Percentiles rank a stretch among this genome's conserved stretches.
phyloP scores from a whole-genome alignment of 2,329 filamentous ascomycete species.

The Fusarium duplospermum region DNA sequence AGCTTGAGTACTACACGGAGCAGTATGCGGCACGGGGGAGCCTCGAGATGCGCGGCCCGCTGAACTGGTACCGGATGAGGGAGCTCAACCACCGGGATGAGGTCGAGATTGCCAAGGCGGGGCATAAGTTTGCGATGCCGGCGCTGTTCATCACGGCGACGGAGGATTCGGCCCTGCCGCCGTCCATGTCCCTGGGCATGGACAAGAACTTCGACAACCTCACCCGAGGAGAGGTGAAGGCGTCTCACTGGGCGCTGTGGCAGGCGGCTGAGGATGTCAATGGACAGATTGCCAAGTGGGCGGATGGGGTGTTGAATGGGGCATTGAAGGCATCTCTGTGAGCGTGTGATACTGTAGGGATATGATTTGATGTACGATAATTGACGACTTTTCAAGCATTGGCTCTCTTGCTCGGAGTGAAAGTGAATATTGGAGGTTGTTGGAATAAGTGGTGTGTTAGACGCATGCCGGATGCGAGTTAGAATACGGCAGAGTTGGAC shows the following conservation, averaged over 20 bases:
- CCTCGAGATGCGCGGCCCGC: slow-evolving; percentile 77
- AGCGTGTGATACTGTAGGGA: background rate
- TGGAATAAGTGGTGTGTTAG: background rate
- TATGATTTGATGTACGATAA: background rate
- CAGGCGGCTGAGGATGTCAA: slow-evolving; percentile 80
- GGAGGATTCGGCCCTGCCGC: slow-evolving; percentile 78
- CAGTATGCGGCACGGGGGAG: slow-evolving; percentile 71
- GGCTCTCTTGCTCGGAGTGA: background rate
- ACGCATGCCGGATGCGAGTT: slow-evolving; percentile 3
- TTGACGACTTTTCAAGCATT: background rate
- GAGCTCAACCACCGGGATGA: slow-evolving; percentile 84
- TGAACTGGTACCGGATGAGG: slow-evolving; percentile 89
- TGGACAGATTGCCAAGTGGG: slow-evolving; percentile 72
- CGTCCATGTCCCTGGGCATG: slow-evolving; percentile 79
- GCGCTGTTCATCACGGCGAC: slow-evolving; percentile 80
- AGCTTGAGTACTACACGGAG: slow-evolving; percentile 80
- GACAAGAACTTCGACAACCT: slow-evolving; percentile 73
- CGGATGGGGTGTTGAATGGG: slow-evolving; percentile 60
- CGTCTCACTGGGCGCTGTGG: slow-evolving; percentile 86
- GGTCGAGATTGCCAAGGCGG: slow-evolving; percentile 67
- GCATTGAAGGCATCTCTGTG: slow-evolving; percentile 46
- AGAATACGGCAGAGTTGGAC: slow-evolving; percentile 23
- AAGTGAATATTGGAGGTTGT: background rate
- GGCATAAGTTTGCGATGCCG: slow-evolving; percentile 66
- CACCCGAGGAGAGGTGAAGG: slow-evolving; percentile 72